These are phyloP conservation scores for Jacaranda mimosifolia DNA, from an alignment of 257 asterid genomes.

Conservation along the genomic window DNA sequence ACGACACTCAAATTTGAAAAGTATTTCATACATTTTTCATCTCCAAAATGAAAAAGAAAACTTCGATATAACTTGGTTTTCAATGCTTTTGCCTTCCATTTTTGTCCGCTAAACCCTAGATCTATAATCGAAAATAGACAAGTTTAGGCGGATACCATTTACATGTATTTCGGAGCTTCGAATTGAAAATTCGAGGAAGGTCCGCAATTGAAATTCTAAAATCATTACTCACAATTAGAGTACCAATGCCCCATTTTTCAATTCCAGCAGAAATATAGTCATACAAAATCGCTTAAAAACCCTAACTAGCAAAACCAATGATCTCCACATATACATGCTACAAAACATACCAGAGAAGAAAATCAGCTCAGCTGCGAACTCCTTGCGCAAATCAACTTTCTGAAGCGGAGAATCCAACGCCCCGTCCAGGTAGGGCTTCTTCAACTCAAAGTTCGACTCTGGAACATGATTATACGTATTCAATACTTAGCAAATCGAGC, in stretches of 20 bases:
- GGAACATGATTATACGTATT: background rate
- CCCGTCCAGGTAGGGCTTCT: conserved; percentile 42
- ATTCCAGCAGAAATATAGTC: background rate
- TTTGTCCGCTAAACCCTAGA: conserved; percentile 26
- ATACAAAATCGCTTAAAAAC: conserved; percentile 5
- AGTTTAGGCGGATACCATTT: conserved; percentile 4
- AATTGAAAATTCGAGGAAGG: background rate
- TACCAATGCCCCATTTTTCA: conserved; percentile 18
- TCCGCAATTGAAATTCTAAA: conserved; percentile 4
- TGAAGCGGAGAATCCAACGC: conserved; percentile 34
- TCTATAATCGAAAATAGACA: conserved; percentile 1
- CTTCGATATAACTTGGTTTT: background rate
- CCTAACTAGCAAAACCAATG: conserved; percentile 13
- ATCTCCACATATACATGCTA: background rate
- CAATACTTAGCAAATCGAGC: background rate
- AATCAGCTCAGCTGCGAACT: conserved; percentile 18
- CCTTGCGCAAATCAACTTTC: conserved; percentile 37
- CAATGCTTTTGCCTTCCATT: background rate
- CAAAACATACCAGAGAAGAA: conserved; percentile 41
- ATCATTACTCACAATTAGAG: conserved; percentile 11
- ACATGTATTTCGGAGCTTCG: background rate
- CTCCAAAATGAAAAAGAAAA: background rate
- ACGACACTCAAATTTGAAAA: background rate
- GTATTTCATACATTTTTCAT: background rate
- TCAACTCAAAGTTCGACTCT: conserved; percentile 1